These are phyloP conservation scores for Leccinum sublutescens DNA, from an alignment of 768 basidiomycete genomes.

Conservation along the genomic window DNA sequence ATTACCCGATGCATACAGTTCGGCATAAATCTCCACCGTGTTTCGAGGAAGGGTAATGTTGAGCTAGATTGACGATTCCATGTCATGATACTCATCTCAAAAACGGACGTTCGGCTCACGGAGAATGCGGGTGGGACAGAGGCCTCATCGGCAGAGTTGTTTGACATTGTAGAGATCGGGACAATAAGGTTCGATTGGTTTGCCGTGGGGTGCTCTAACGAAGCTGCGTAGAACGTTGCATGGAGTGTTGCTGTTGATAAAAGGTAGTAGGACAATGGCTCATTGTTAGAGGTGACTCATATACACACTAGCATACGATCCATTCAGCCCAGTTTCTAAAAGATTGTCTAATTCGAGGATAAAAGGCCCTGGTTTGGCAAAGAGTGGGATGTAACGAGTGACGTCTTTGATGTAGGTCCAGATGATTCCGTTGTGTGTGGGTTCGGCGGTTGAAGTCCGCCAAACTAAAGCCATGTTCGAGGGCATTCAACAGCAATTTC, in stretches of 20 bases:
- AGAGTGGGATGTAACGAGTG: slow-evolving; percentile 69
- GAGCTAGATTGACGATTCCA: slow-evolving; percentile 37
- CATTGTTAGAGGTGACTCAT: background rate
- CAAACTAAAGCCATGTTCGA: slow-evolving; percentile 47
- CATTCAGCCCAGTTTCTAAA: slow-evolving; percentile 53
- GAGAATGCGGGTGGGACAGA: slow-evolving; percentile 75
- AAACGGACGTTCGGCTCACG: slow-evolving; percentile 34
- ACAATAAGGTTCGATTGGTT: slow-evolving; percentile 62
- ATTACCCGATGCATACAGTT: slow-evolving; percentile 70
- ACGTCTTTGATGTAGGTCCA: slow-evolving; percentile 81
- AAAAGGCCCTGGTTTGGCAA: slow-evolving; percentile 63
- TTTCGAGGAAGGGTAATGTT: slow-evolving; percentile 71
- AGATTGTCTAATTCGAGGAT: slow-evolving; percentile 75
- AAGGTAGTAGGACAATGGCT: background rate
- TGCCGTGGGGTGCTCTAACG: slow-evolving; percentile 53
- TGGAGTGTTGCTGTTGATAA: slow-evolving; percentile 54
- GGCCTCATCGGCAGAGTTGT: slow-evolving; percentile 66
- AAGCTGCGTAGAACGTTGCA: slow-evolving; percentile 72
- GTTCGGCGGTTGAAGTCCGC: slow-evolving; percentile 81
- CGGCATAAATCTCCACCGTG: slow-evolving; percentile 63
- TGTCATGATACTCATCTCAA: background rate
- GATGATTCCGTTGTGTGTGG: slow-evolving; percentile 65
- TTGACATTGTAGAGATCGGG: slow-evolving; percentile 63
- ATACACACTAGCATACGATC: slow-evolving; percentile 64
- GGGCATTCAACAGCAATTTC: background rate